Base-by-base conservation (phyloP, 2,329 filamentous ascomycete species). In the Karstenula rhodostoma region DNA sequence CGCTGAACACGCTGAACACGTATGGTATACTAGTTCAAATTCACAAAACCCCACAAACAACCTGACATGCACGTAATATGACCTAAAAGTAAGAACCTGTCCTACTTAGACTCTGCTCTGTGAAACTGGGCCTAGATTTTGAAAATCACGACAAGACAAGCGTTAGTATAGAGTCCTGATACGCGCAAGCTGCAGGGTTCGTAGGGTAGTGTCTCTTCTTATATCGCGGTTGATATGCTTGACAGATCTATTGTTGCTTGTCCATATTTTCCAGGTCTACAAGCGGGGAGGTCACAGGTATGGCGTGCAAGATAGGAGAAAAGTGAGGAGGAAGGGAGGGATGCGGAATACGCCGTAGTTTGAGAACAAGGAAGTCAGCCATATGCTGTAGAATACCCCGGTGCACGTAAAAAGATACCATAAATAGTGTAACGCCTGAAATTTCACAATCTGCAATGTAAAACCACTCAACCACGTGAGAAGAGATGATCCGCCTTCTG, bases 341-440 rank as follows among this genome's bases (percentile, higher is more conserved):
- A 82, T 81, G 78, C 70, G 72, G 54, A 78, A 81, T 56, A 58
- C 72, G 40, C 81, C 79, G 0, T 76, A 80, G 63, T 80, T 80
- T 59, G 73, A 80, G 59, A 82, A 81, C 57, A 80, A 77, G 61
- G 72, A 80, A 29, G 82, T 82, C 56, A 64, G 79, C 46, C 81
- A 81, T 63, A 78, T 81, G 9, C 47, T 70, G 49, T 65, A 62
- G 27, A 49, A 17, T 43, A 9, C 9, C 1, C 15, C 15, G 15
- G 4, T 7, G 37, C 15, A 40, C 37, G 7, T 15, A 15, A 4
- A 40, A 15, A 40, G 8, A 29, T 29, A 8, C 4, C 8, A 4
- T 8, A 29, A 29, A 29, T 4, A 8, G 27, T 29, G 27, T 29
- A 29, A 29, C 27, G 27, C 4, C 4, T 29, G 27, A 29, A 29